Percentiles rank a stretch among this genome's conserved stretches.
phyloP scores from a whole-genome alignment of 441 rosid species.

The Pelargonium australe region DNA sequence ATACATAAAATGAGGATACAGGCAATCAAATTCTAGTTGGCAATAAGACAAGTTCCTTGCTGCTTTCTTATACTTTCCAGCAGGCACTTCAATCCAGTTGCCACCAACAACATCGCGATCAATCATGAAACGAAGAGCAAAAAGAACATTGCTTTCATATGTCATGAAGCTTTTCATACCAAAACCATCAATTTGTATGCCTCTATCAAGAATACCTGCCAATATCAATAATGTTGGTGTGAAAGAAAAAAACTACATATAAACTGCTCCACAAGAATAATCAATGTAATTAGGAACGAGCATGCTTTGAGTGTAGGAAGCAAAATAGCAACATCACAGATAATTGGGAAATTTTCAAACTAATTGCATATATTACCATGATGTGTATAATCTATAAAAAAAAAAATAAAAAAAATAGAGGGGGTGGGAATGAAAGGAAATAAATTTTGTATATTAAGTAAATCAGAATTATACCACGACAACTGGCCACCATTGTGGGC shows the following conservation, averaged over 20 bases:
- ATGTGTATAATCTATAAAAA: background rate
- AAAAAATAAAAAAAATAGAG: no score
- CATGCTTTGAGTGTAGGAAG: background rate
- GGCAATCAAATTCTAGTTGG: constrained; percentile 87
- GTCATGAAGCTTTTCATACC: constrained; percentile 93
- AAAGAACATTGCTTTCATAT: constrained; percentile 91
- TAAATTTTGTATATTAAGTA: background rate
- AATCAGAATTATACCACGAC: constrained; percentile 57
- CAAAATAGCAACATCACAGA: background rate
- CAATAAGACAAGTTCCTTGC: constrained; percentile 59
- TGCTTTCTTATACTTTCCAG: constrained; percentile 71
- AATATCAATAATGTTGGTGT: constrained; percentile 7
- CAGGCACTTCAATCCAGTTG: constrained; percentile 91
- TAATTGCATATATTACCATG: background rate
- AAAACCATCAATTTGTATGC: constrained; percentile 88
- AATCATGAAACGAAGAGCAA: constrained; percentile 96
- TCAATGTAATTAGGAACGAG: no score
- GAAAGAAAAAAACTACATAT: constrained; percentile 1
- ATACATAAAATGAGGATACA: constrained; percentile 61
- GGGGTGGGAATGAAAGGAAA: background rate
- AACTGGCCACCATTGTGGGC: constrained; percentile 88
- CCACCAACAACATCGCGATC: constrained; percentile 90
- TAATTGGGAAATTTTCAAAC: background rate
- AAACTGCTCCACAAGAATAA: constrained; percentile 4
- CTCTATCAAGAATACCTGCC: constrained; percentile 91